Evolutionary conservation across 805 yeast genomes (phyloP).

Genomic region (Brettanomyces bruxellensis): DNA sequence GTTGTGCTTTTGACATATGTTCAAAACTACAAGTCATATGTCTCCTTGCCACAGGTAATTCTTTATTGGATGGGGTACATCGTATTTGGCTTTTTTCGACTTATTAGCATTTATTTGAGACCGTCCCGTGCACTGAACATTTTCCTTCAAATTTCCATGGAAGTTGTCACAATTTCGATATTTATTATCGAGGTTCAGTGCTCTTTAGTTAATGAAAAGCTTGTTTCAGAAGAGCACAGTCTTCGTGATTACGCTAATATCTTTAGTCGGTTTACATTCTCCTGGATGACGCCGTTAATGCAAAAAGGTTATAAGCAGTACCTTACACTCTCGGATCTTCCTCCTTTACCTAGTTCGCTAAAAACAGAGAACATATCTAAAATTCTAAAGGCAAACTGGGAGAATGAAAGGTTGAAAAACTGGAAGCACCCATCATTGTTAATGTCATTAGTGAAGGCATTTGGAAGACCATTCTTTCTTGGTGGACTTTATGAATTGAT

Average conservation of each 20-base stretch:
- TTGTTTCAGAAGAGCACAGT: slow-evolving; percentile 28
- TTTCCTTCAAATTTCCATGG: slow-evolving; percentile 6
- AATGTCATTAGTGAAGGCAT: slow-evolving; percentile 49
- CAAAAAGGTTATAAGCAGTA: slow-evolving; percentile 35
- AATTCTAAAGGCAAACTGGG: slow-evolving; percentile 51
- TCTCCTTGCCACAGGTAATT: slow-evolving; percentile 58
- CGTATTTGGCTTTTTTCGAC: slow-evolving; percentile 35
- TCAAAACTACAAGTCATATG: slow-evolving; percentile 54
- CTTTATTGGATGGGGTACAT: slow-evolving; percentile 63
- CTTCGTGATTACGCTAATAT: slow-evolving; percentile 37
- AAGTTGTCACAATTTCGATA: slow-evolving; percentile 3
- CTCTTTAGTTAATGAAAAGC: slow-evolving; percentile 33
- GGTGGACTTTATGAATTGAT: slow-evolving; percentile 63
- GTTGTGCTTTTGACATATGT: slow-evolving; percentile 52
- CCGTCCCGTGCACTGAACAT: slow-evolving; percentile 20
- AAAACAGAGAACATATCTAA: slow-evolving; percentile 43
- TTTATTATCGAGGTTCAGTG: slow-evolving; percentile 28
- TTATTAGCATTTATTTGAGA: slow-evolving; percentile 32
- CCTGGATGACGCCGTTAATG: slow-evolving; percentile 53
- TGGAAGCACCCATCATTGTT: slow-evolving; percentile 15
- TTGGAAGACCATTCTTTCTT: slow-evolving; percentile 54
- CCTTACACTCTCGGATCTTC: slow-evolving; percentile 51
- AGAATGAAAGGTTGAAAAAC: slow-evolving; percentile 30
- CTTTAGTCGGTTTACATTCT: slow-evolving; percentile 40
- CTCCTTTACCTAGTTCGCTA: slow-evolving; percentile 60